Conservation (phyloP, 441 rosid genomes). For the Francoa sonchifolia region DNA sequence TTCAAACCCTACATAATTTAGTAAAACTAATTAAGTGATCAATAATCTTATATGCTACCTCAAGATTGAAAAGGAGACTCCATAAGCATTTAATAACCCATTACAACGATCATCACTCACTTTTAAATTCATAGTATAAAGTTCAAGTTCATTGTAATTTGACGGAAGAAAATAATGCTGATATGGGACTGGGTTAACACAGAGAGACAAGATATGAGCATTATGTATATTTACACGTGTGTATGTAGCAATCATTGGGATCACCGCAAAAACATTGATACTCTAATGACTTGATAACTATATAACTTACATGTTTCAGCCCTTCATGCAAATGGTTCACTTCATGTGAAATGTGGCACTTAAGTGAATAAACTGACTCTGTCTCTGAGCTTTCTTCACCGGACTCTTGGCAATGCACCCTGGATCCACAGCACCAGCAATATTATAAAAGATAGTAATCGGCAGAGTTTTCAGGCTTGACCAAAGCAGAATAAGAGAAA, state of each 20-base stretch:
- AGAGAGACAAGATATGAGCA: too few relatives aligned
- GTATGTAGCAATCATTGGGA: too few relatives aligned
- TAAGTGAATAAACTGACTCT: constrained; percentile 69
- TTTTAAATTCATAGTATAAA: too few relatives aligned
- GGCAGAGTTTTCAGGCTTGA: background rate
- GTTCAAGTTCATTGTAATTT: too few relatives aligned
- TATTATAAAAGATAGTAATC: background rate
- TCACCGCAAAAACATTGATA: background rate
- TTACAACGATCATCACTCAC: too few relatives aligned
- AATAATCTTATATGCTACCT: constrained; percentile 3
- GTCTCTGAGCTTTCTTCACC: constrained; percentile 85
- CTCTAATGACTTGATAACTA: background rate
- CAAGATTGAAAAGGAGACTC: background rate
- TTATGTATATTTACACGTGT: too few relatives aligned
- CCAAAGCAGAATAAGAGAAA: constrained; percentile 3
- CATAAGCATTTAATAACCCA: too few relatives aligned
- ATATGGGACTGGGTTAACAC: too few relatives aligned
- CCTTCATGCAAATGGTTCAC: constrained; percentile 98
- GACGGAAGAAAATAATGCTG: too few relatives aligned
- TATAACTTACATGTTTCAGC: constrained; percentile 67
- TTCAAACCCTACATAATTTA: constrained; percentile 50
- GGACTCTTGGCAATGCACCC: constrained; percentile 86
- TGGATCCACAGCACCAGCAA: constrained; percentile 18
- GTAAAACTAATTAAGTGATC: constrained; percentile 3
- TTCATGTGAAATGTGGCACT: constrained; percentile 89